Conservation (phyloP, 495 filamentous ascomycete species). For the Penicillium atrosanguineum region DNA sequence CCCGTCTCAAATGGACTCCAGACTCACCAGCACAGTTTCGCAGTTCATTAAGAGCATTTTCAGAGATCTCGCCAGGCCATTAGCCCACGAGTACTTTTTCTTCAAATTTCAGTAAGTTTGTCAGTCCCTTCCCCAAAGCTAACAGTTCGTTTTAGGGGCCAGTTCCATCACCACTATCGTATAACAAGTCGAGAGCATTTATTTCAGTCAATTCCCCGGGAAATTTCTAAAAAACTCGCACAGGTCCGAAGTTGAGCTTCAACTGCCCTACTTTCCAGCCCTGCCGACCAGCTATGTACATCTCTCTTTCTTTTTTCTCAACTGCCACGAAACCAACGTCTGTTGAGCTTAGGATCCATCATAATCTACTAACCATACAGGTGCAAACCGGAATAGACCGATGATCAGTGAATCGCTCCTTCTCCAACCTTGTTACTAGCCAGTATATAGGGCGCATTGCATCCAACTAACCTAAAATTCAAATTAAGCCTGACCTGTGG, state of each 20-base stretch:
- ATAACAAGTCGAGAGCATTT: no score
- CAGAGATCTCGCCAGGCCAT: not conserved
- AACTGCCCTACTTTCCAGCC: no score
- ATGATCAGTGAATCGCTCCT: not conserved
- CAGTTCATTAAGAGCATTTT: not conserved
- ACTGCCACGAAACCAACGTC: not conserved
- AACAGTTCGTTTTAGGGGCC: not conserved
- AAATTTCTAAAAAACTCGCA: no score
- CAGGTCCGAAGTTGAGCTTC: no score
- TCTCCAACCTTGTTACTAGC: not conserved
- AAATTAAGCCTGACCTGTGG: not conserved
- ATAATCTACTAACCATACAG: not conserved
- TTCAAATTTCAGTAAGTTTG: not conserved
- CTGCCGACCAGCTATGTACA: no score
- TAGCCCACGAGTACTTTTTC: not conserved
- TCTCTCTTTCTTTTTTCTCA: not conserved
- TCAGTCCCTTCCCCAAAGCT: not conserved
- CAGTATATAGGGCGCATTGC: not conserved
- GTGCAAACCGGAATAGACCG: not conserved
- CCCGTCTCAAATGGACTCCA: not conserved
- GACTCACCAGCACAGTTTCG: not conserved
- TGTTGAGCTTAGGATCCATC: not conserved
- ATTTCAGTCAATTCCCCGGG: no score
- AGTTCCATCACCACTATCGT: not conserved
- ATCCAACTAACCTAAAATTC: not conserved